Base-by-base conservation (phyloP, 2,329 filamentous ascomycete genomes). In the Aspergillus transmontanensis region DNA sequence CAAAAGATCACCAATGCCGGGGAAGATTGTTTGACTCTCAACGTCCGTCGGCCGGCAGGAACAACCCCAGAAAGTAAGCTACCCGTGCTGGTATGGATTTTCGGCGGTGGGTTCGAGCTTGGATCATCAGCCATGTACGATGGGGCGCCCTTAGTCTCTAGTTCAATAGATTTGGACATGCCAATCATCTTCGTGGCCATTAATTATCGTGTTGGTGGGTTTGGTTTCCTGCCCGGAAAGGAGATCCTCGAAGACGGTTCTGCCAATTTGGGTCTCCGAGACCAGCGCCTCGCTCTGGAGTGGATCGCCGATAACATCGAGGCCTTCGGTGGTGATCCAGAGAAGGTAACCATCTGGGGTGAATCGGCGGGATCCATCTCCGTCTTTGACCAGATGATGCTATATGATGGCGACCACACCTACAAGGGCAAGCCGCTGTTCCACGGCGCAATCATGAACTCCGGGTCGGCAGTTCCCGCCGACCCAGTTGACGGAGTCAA, bases 231-330 rank as follows among this genome's bases (percentile, higher is more conserved):
- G 73, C 84, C 87, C 0, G 90, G 90, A 7, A 85, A 85, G 58
- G 89, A 93, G 74, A 83, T 93, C 50, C 80, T 89, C 4, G 81
- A 82, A 5, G 89, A 92, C 64, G 89, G 90, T 1, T 84, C 88
- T 2, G 77, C 88, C 3, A 94, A 94, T 72, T 75, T 92, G 4
- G 91, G 91, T 3, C 82, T 92, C 3, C 81, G 90, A 0, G 91
- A 94, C 71, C 90, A 94, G 70, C 83, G 90, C 39, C 82, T 90
- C 66, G 91, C 86, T 0, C 81, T 94, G 7, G 79, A 93, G 73
- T 94, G 91, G 91, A 86, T 92, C 1, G 87, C 89, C 9, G 90
- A 92, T 69, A 92, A 94, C 68, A 92, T 94, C 61, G 87, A 80
- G 1, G 83, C 86, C 0, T 96, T 95, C 72, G 92, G 92, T 11